A percentile compares a stretch with the other conserved stretches of the same genome.
These are phyloP conservation scores for Mortierella sp. DNA, from an alignment of 371 early-diverging fungal genomes.

Conservation along the genomic window DNA sequence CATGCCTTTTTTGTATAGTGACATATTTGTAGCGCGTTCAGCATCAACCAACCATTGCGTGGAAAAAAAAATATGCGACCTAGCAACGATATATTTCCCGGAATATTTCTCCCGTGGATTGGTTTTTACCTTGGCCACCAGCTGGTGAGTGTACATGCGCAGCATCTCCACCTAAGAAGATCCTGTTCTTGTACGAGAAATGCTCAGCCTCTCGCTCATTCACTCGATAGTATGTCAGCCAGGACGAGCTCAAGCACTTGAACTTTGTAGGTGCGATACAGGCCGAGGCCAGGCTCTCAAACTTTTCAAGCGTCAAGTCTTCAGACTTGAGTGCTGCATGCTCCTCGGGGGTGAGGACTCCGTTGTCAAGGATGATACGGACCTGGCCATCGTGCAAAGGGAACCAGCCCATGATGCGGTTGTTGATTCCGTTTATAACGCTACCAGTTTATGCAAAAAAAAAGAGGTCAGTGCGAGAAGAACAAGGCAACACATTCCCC, in stretches of 20 bases:
- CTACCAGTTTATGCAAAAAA: slow-evolving; percentile 3
- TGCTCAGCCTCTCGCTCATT: slow-evolving; percentile 42
- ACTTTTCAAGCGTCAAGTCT: slow-evolving; percentile 15
- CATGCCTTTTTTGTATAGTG: slow-evolving; percentile 37
- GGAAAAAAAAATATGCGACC: too few species aligned
- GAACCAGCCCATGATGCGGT: slow-evolving; percentile 11
- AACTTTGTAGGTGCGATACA: slow-evolving; percentile 22
- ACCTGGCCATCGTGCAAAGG: slow-evolving; percentile 22
- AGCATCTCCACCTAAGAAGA: slow-evolving; percentile 59
- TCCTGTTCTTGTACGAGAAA: slow-evolving; percentile 23
- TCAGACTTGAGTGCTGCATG: slow-evolving; percentile 15
- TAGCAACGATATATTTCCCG: too few species aligned
- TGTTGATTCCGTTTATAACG: slow-evolving; percentile 18
- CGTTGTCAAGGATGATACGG: slow-evolving; percentile 39
- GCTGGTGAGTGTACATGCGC: slow-evolving; percentile 58
- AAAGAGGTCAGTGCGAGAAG: neutral
- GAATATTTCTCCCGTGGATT: too few species aligned
- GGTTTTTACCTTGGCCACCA: slow-evolving; percentile 51
- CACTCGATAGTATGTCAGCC: slow-evolving; percentile 42
- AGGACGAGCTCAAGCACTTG: slow-evolving; percentile 8
- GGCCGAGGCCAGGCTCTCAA: slow-evolving; percentile 3
- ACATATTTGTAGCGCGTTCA: too few species aligned
- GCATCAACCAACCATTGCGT: too few species aligned
- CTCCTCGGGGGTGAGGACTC: slow-evolving; percentile 29
- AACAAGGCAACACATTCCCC: too few species aligned